Percentiles rank a stretch among this genome's conserved stretches.
Conservation (phyloP, 2,329 filamentous ascomycete species). For the Blumeriella jaapii region DNA sequence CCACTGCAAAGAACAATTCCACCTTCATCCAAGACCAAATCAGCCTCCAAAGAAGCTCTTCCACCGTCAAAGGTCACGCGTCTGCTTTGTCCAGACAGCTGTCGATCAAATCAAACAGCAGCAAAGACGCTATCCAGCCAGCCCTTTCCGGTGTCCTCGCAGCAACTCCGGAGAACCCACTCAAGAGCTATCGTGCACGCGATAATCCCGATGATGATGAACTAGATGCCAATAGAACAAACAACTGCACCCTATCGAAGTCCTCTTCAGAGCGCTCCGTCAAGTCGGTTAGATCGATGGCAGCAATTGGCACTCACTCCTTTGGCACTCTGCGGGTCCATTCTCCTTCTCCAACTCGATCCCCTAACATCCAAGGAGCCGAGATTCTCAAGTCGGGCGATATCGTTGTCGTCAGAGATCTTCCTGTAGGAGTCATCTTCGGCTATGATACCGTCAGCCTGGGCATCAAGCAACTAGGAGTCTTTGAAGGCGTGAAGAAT, state of each 20-base stretch:
- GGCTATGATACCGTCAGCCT: constrained; percentile 31
- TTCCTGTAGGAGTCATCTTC: constrained; percentile 30
- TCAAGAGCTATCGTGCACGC: constrained; percentile 6
- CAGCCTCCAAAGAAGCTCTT: constrained; percentile 19
- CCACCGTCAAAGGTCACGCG: constrained; percentile 14
- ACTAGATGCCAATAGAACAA: too few species aligned
- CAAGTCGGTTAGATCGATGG: constrained; percentile 27
- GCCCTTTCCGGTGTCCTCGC: constrained; percentile 7
- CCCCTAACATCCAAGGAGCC: constrained; percentile 9
- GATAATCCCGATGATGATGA: too few species aligned
- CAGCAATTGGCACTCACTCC: constrained; percentile 28
- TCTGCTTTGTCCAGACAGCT: constrained; percentile 16
- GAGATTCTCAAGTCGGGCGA: constrained; percentile 31
- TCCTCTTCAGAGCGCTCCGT: constrained; percentile 20
- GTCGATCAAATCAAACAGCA: constrained; percentile 18
- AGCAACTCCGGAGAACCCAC: constrained; percentile 2
- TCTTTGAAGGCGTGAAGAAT: constrained; percentile 42
- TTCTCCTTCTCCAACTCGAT: constrained; percentile 19
- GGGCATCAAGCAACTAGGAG: constrained; percentile 35
- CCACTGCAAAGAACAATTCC: constrained; percentile 1
- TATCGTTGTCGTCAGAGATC: constrained; percentile 39
- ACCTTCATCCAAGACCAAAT: constrained; percentile 21
- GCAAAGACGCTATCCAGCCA: constrained; percentile 7
- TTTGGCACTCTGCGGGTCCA: constrained; percentile 34
- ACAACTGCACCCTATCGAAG: constrained; percentile 16